Conservation (phyloP, 306 rosid genomes). For the Abrus precatorius region DNA sequence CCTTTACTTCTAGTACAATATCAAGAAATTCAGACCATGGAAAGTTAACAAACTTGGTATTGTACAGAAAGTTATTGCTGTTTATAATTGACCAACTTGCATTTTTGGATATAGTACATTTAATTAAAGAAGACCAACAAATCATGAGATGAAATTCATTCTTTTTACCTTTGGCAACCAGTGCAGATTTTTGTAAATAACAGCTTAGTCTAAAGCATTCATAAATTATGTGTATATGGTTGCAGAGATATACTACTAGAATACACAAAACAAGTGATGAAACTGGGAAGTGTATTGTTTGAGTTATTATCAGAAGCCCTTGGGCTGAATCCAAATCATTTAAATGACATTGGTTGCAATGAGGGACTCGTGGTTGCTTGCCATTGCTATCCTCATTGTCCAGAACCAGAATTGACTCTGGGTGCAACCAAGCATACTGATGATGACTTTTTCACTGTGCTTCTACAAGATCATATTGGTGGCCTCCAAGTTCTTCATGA, state of each 20-base stretch:
- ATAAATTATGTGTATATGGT: not conserved
- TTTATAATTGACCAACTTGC: not conserved
- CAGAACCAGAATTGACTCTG: slow-evolving; percentile 55
- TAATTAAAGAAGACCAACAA: not conserved
- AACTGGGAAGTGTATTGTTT: slow-evolving; percentile 43
- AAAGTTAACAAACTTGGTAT: not conserved
- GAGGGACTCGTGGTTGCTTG: slow-evolving; percentile 39
- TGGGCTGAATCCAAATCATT: slow-evolving; percentile 38
- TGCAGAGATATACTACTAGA: slow-evolving; percentile 53
- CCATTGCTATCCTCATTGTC: slow-evolving; percentile 56
- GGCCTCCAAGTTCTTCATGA: slow-evolving; percentile 63
- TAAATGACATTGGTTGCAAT: slow-evolving; percentile 45
- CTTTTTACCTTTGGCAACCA: not conserved
- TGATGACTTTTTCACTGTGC: slow-evolving; percentile 53
- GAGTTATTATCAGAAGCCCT: slow-evolving; percentile 54
- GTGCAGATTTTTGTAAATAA: not conserved
- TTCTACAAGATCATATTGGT: slow-evolving; percentile 65
- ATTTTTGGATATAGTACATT: not conserved
- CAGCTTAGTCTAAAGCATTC: not conserved
- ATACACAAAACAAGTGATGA: slow-evolving; percentile 52
- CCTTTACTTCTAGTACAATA: not conserved
- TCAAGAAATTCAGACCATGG: not conserved
- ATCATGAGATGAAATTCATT: not conserved
- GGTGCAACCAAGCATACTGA: slow-evolving; percentile 52
- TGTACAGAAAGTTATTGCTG: not conserved